Base-by-base conservation (phyloP, 257 asterid genomes). In the Penstemon newberryi region DNA sequence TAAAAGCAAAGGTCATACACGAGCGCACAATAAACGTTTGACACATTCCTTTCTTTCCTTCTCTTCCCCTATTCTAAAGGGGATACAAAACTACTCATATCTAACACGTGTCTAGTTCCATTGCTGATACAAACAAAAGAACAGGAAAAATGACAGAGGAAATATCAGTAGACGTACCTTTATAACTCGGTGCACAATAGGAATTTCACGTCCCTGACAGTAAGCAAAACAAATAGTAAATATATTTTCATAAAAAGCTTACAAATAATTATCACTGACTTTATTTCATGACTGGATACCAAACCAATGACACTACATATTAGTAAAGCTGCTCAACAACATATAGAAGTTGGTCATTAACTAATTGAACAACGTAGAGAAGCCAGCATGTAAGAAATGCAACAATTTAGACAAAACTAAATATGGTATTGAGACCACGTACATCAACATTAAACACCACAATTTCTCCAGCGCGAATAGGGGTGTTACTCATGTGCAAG, bases 401-500 rank as follows among this genome's bases (percentile, higher is more conserved):
- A 57, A 5, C 33, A 38, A 66, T 15, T 15, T 36, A 61, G 46
- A 63, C 33, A 25, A 25, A 25, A 25, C 33, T 25, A 25, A 25
- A 25, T 1, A 1, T 25, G 33, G 33, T 25, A 25, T 1, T 25
- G 33, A 25, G 33, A 25, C 33, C 42, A 55, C 85, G 71, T 88
- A 92, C 98, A 19, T 90, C 87, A 55, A 88, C 70, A 75, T 87
- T 93, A 65, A 85, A 93, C 37, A 93, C 98, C 39, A 90, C 97
- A 65, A 93, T 93, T 77, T 93, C 97, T 52, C 98, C 97, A 6
- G 83, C 89, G 44, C 98, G 98, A 78, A 93, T 86, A 71, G 98
- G 98, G 50, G 85, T 95, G 37, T 72, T 67, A 67, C 84, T 75
- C 96, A 90, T 88, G 56, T 71, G 83, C 76, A 93, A 78, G 92